phyloP scores from a whole-genome alignment of 345 rosid species.

The Luvunga scandens region DNA sequence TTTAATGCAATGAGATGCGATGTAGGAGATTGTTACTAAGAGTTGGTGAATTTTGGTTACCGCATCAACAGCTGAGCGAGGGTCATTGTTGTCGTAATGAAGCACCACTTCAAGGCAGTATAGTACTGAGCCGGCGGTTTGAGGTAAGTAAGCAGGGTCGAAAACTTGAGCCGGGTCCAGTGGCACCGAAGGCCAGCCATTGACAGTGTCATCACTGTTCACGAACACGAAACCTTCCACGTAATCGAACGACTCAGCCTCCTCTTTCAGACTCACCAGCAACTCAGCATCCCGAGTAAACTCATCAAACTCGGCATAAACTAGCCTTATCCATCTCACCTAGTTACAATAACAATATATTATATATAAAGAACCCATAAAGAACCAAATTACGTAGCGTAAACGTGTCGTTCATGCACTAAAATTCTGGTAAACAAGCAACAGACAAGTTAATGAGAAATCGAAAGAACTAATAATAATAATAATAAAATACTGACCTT shows the following conservation, averaged over 20 bases:
- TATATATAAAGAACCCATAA: neutral
- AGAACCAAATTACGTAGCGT: conserved; percentile 22
- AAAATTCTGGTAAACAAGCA: neutral
- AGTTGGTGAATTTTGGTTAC: conserved; percentile 31
- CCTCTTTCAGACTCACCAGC: conserved; percentile 56
- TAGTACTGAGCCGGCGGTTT: conserved; percentile 65
- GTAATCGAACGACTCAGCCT: conserved; percentile 65
- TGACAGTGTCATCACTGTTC: conserved; percentile 71
- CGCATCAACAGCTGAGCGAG: conserved; percentile 49
- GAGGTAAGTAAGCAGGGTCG: conserved; percentile 44
- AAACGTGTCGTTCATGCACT: conserved; percentile 29
- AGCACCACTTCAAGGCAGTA: conserved; percentile 85
- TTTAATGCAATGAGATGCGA: neutral
- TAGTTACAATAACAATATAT: conserved; percentile 24
- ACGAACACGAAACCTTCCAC: conserved; percentile 89
- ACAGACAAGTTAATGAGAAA: neutral
- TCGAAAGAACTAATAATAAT: neutral
- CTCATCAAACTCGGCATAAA: conserved; percentile 68
- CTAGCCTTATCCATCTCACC: conserved; percentile 95
- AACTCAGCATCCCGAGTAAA: conserved; percentile 76
- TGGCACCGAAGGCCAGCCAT: conserved; percentile 85
- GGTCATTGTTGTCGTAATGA: conserved; percentile 49
- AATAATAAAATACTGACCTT: conserved; percentile 40
- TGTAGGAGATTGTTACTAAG: conserved; percentile 2
- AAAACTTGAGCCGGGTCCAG: conserved; percentile 40